Percentiles rank a stretch among this genome's conserved stretches.
phyloP scores from a whole-genome alignment of 805 yeast genomes.

The Cyberlindnera amylophila region DNA sequence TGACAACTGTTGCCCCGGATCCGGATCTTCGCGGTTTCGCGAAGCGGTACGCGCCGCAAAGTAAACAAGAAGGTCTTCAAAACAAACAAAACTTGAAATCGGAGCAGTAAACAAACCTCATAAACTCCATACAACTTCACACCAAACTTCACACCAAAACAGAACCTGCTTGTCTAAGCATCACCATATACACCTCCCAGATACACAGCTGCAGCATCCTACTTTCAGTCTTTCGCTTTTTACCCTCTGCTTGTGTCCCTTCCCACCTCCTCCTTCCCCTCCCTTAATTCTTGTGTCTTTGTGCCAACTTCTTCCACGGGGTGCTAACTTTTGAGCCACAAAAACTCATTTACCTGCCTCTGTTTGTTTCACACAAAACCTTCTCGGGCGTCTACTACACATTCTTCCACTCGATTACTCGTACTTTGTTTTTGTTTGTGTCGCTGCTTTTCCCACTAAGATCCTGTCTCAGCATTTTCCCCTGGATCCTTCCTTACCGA shows the following conservation, averaged over 20 bases:
- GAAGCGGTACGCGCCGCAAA: slow-evolving; percentile 7
- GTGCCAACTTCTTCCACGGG: background rate
- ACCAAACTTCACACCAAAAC: background rate
- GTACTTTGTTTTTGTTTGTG: background rate
- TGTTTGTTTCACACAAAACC: too few species aligned
- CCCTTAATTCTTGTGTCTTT: background rate
- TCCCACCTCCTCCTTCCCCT: background rate
- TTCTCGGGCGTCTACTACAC: too few species aligned
- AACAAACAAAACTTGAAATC: slow-evolving; percentile 11
- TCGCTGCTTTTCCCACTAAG: background rate
- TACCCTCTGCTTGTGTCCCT: background rate
- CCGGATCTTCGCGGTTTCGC: slow-evolving; percentile 1
- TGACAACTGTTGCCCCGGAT: slow-evolving; percentile 13
- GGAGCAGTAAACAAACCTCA: slow-evolving; percentile 1
- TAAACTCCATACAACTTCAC: background rate
- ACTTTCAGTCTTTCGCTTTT: background rate
- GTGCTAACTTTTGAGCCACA: background rate
- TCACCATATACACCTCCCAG: background rate
- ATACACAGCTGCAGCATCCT: background rate
- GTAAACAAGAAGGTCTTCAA: slow-evolving; percentile 12
- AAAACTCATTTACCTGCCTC: background rate
- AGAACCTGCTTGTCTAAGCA: background rate
- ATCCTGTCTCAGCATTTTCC: background rate
- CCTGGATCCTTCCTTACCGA: background rate
- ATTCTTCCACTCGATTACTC: too few species aligned